Conservation (phyloP, 176 grass and related monocot species). For the Tuctoria greenei region DNA sequence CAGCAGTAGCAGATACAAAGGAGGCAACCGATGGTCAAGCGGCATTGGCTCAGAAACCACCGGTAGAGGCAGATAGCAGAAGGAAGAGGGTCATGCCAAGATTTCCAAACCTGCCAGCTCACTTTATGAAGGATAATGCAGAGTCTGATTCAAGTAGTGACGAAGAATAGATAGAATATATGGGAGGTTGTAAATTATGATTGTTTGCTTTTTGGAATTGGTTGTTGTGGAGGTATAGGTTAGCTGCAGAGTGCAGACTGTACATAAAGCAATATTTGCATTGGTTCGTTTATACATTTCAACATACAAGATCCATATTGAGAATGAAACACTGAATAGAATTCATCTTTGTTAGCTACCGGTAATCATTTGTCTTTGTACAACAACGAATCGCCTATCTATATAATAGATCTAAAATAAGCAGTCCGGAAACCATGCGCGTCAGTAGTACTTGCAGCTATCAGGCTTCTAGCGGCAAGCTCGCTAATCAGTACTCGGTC, state of each 20-base stretch:
- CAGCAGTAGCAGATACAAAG: not conserved
- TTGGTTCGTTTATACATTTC: conserved; percentile 36
- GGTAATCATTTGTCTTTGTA: conserved; percentile 13
- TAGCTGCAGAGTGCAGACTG: conserved; percentile 46
- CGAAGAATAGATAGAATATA: conserved; percentile 59
- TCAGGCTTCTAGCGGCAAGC: conserved; percentile 60
- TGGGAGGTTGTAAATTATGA: conserved; percentile 40
- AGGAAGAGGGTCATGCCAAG: conserved; percentile 75
- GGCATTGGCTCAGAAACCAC: conserved; percentile 42
- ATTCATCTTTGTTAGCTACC: not conserved
- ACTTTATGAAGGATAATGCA: conserved; percentile 81
- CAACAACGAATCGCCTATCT: conserved; percentile 44
- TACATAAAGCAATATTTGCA: conserved; percentile 53
- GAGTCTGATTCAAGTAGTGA: conserved; percentile 92
- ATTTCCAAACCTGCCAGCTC: conserved; percentile 86
- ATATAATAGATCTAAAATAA: conserved; percentile 37
- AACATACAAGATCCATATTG: conserved; percentile 16
- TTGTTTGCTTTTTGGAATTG: conserved; percentile 58
- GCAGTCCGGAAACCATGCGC: not conserved
- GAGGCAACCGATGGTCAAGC: conserved; percentile 27
- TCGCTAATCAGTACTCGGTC: conserved; percentile 83
- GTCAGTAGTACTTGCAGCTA: conserved; percentile 30
- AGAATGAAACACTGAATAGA: not conserved
- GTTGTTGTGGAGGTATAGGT: conserved; percentile 59
- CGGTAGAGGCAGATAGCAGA: conserved; percentile 43